These are phyloP conservation scores for Cucumis melo DNA, from an alignment of 306 rosid genomes.

Conservation along the genomic window DNA sequence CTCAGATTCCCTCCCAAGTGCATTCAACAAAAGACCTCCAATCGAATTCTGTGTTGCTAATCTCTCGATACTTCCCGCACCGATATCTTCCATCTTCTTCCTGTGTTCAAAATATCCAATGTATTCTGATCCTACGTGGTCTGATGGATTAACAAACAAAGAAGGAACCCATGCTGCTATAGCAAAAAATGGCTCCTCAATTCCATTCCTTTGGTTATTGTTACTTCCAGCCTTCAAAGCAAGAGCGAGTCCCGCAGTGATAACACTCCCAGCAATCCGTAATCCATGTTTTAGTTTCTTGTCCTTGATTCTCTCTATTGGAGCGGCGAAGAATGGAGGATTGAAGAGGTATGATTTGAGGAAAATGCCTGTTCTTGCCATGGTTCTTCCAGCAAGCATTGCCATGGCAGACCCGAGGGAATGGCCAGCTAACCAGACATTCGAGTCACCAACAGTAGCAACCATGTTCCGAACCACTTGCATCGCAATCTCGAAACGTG, in stretches of 20 bases:
- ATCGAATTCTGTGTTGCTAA: slow-evolving; percentile 69
- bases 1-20: slow-evolving; percentile 54
- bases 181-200: slow-evolving; percentile 46
- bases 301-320: slow-evolving; percentile 66
- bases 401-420: slow-evolving; percentile 88
- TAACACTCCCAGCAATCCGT: slow-evolving; percentile 59
- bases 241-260: slow-evolving; percentile 62
- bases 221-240: slow-evolving; percentile 54
- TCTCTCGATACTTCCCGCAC: slow-evolving; percentile 66
- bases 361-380: slow-evolving; percentile 51
- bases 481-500: slow-evolving; percentile 68
- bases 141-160: slow-evolving; percentile 73
- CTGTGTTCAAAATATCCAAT: slow-evolving; percentile 83
- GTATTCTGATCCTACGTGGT: slow-evolving; percentile 62
- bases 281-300: slow-evolving; percentile 54
- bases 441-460: slow-evolving; percentile 51
- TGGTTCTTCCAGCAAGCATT: slow-evolving; percentile 69
- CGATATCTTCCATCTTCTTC: slow-evolving; percentile 71
- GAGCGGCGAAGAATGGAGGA: slow-evolving; percentile 71
- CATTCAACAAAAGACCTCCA: slow-evolving; percentile 48
- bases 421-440: slow-evolving; percentile 84
- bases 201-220: slow-evolving; percentile 17
- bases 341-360: slow-evolving; percentile 73
- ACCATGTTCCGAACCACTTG: slow-evolving; percentile 59
- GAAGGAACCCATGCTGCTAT: slow-evolving; percentile 60